Conservation (phyloP, 495 filamentous ascomycete species). For the Daldinia decipiens region DNA sequence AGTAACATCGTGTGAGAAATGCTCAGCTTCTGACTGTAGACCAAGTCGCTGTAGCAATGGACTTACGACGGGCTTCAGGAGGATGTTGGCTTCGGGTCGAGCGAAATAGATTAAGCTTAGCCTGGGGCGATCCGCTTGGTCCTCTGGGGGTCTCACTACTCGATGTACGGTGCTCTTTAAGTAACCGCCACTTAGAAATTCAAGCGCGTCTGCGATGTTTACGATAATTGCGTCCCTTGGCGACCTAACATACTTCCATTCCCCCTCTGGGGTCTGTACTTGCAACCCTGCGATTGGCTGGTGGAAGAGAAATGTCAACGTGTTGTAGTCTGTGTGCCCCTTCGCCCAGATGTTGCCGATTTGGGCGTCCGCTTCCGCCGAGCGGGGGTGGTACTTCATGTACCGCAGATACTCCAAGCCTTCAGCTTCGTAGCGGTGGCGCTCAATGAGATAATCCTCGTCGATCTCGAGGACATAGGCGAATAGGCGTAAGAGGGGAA, state of each 20-base stretch:
- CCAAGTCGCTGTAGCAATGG: conserved; percentile 61
- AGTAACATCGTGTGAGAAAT: conserved; percentile 42
- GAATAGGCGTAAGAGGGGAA: conserved; percentile 59
- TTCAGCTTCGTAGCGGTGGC: conserved; percentile 61
- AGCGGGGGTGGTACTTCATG: conserved; percentile 63
- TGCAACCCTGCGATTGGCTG: conserved; percentile 67
- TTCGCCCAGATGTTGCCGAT: conserved; percentile 55
- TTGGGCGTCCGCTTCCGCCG: conserved; percentile 57
- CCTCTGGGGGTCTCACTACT: conserved; percentile 58
- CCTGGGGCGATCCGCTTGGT: conserved; percentile 60
- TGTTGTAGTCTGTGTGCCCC: conserved; percentile 66
- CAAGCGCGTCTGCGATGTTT: conserved; percentile 61
- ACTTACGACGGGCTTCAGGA: conserved; percentile 55
- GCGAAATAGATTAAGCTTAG: conserved; percentile 61
- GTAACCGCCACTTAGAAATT: conserved; percentile 59
- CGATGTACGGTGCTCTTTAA: conserved; percentile 65
- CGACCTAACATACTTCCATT: conserved; percentile 59
- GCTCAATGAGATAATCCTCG: conserved; percentile 60
- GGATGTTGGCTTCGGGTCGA: conserved; percentile 53
- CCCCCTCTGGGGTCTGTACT: conserved; percentile 51
- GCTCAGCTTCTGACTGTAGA: conserved; percentile 51
- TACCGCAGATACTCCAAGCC: conserved; percentile 63
- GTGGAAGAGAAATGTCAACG: conserved; percentile 63
- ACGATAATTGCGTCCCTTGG: conserved; percentile 63
- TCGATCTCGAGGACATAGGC: conserved; percentile 63